Conservation (phyloP, 2,329 filamentous ascomycete genomes). For the Clonostachys rhizophaga region DNA sequence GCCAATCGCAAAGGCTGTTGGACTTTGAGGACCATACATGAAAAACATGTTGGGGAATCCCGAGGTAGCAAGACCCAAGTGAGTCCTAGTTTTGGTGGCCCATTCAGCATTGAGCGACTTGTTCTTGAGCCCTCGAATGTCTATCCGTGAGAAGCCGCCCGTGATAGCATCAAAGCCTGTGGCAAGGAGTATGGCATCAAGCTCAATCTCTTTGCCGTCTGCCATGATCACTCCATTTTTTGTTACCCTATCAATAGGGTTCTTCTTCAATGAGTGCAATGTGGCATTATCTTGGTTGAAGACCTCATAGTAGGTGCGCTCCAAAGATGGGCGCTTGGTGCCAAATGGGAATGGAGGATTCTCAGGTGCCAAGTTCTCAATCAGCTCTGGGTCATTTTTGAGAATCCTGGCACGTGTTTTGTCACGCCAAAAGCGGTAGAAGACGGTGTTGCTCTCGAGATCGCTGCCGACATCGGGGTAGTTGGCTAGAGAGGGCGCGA, state of each 20-base stretch:
- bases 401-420: too few relatives aligned
- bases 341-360: too few relatives aligned
- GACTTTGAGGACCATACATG: constrained; percentile 31
- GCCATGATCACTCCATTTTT: constrained; percentile 24
- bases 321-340: too few relatives aligned
- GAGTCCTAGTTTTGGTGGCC: constrained; percentile 23
- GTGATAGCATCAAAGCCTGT: constrained; percentile 32
- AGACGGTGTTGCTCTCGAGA: too few relatives aligned
- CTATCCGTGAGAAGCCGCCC: constrained; percentile 70
- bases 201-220: constrained; percentile 19
- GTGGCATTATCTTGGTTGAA: constrained; percentile 40
- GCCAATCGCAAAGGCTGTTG: constrained; percentile 28
- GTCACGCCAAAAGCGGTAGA: too few relatives aligned
- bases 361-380: too few relatives aligned
- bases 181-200: constrained; percentile 32
- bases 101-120: constrained; percentile 25
- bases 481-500: too few relatives aligned
- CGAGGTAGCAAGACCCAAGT: constrained; percentile 30
- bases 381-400: too few relatives aligned
- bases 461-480: too few relatives aligned
- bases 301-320: constrained; percentile 36
- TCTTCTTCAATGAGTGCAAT: constrained; percentile 36
- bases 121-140: constrained; percentile 36
- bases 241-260: constrained; percentile 29
- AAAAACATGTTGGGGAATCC: constrained; percentile 43